Evolutionary conservation across 2,329 filamentous ascomycete genomes (phyloP).

Genomic region (Aspergillus neotritici): DNA sequence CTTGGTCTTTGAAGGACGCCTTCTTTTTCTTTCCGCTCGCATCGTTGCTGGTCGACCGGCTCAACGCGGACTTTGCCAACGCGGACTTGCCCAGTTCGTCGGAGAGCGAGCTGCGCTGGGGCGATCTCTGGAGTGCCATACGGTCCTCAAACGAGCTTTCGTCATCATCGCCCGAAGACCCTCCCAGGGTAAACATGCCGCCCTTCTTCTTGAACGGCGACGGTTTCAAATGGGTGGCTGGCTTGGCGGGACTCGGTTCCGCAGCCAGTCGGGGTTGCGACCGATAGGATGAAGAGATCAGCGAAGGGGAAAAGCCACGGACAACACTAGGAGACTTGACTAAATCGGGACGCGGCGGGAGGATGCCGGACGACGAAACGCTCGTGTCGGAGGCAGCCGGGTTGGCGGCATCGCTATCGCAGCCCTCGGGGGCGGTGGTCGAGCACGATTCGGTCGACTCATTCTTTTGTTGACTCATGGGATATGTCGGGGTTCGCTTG

Average conservation of each 20-base stretch:
- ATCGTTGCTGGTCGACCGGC: conserved; percentile 33
- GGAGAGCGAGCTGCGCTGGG: conserved; percentile 50
- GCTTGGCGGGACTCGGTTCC: conserved; percentile 48
- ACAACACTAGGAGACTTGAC: conserved; percentile 64
- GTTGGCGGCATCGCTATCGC: conserved; percentile 40
- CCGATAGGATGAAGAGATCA: conserved; percentile 63
- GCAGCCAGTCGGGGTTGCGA: conserved; percentile 53
- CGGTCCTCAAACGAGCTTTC: conserved; percentile 66
- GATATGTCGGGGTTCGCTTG: conserved; percentile 29
- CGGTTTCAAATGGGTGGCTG: conserved; percentile 57
- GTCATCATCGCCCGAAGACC: conserved; percentile 79
- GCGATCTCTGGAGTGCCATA: conserved; percentile 47
- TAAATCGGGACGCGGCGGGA: conserved; percentile 42
- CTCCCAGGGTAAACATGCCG: conserved; percentile 65
- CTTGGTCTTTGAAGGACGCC: conserved; percentile 73
- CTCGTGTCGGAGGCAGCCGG: conserved; percentile 54
- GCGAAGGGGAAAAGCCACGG: conserved; percentile 77
- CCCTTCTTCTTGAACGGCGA: conserved; percentile 58
- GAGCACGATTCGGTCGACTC: conserved; percentile 57
- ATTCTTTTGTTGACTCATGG: conserved; percentile 26
- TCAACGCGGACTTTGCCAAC: conserved; percentile 24
- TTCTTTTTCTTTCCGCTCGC: conserved; percentile 60
- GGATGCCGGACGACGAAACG: conserved; percentile 49
- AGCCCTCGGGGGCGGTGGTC: conserved; percentile 46
- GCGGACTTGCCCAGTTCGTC: conserved; percentile 47